Base-by-base conservation (phyloP, 805 yeast genomes). In the Soucietia sequanensis region DNA sequence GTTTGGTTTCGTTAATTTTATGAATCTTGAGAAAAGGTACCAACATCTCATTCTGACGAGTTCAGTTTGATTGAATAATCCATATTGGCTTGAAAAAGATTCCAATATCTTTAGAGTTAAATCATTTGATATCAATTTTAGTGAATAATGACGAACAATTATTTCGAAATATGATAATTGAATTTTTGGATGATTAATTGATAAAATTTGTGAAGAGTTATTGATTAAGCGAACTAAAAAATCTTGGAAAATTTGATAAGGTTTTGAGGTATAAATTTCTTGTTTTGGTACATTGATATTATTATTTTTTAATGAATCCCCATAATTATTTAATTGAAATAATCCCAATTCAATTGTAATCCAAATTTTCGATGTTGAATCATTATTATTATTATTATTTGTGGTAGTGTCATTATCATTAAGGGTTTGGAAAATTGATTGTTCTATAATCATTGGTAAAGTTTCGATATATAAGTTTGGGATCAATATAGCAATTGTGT, bases 41-140 rank as follows among this genome's bases (percentile, higher is more conserved):
- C 98, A 93, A 27, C 95, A 75, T 56, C 97, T 80, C 37, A 78
- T 70, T 49, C 89, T 80, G 4, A 90, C 96, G 42, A 79, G 83
- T 38, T 75, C 83, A 45, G 75, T 70, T 4, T 72, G 68, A 60
- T 83, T 87, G 58, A 87, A 89, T 42, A 91, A 75, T 11, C 97
- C 98, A 47, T 81, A 73, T 23, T 80, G 80, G 12, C 93, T 79
- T 29, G 88, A 78, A 54, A 93, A 91, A 15, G 85, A 74, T 47
- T 85, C 84, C 38, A 91, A 66, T 13, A 88, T 77, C 39, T 81
- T 75, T 41, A 74, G 56, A 47, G 48, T 54, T 22, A 44, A 68
- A 17, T 57, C 53, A 19, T 49, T 50, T 23, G 50, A 56, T 52
- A 82, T 75, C 44, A 84, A 80, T 17, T 75, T 65, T n/a, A 29